These are phyloP conservation scores for Mucor velutinosus DNA, from an alignment of 371 early-diverging fungal genomes.

Conservation along the genomic window DNA sequence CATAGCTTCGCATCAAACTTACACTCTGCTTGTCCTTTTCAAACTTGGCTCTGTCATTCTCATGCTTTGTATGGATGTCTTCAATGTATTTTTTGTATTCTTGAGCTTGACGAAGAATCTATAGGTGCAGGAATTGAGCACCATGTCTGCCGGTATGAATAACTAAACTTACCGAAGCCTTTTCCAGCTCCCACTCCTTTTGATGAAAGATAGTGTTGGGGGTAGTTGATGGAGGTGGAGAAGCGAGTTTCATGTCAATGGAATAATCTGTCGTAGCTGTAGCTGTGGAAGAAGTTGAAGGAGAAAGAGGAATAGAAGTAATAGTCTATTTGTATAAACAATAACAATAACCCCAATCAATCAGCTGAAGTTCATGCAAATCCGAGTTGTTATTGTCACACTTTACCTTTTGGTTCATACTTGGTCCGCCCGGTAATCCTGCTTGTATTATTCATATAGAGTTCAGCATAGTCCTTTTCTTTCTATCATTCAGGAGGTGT, in stretches of 20 bases:
- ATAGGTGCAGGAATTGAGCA: background rate
- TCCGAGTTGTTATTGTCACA: background rate
- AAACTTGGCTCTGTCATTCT: constrained; percentile 26
- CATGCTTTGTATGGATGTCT: constrained; percentile 12
- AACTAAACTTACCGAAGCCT: constrained; percentile 12
- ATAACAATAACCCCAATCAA: background rate
- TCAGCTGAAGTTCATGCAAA: constrained; percentile 2
- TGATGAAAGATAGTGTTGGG: background rate
- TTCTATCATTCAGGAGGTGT: background rate
- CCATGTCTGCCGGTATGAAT: background rate
- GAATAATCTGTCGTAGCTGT: background rate
- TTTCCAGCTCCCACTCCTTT: constrained; percentile 40
- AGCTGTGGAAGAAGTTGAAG: constrained; percentile 7
- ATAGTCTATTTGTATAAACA: background rate
- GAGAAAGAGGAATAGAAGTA: constrained; percentile 5
- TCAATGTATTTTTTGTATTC: constrained; percentile 22
- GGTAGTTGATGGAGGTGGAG: background rate
- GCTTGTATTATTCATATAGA: background rate
- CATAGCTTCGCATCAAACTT: constrained; percentile 2
- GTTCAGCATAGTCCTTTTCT: background rate
- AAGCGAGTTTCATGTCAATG: constrained; percentile 2
- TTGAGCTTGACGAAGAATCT: constrained; percentile 29
- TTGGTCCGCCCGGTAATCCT: constrained; percentile 6
- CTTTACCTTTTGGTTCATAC: constrained; percentile 6
- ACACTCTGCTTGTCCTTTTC: constrained; percentile 36